phyloP scores from a whole-genome alignment of 768 basidiomycete species.

The Ramaria sp. region DNA sequence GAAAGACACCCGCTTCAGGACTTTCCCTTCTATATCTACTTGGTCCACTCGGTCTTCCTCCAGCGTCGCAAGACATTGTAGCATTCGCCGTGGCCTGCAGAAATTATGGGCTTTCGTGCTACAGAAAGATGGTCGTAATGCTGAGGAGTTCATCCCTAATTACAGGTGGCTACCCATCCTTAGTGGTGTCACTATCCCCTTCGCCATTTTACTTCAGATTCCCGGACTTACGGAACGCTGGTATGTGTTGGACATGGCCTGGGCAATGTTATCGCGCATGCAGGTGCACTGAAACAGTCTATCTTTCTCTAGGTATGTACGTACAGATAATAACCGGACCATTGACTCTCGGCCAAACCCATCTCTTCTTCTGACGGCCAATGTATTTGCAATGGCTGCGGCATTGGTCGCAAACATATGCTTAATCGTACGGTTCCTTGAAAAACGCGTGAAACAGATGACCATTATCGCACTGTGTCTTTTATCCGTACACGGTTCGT shows the following conservation, averaged over 20 bases:
- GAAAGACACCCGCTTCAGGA: not conserved
- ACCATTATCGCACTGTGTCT: slow-evolving; percentile 56
- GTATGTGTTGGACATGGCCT: slow-evolving; percentile 29
- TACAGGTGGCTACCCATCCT: slow-evolving; percentile 58
- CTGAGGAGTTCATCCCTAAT: slow-evolving; percentile 33
- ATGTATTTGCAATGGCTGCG: slow-evolving; percentile 57
- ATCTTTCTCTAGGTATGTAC: slow-evolving; percentile 26
- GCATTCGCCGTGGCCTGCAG: not conserved
- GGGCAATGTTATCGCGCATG: not conserved
- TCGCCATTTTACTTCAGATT: slow-evolving; percentile 74
- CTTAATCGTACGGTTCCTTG: slow-evolving; percentile 62
- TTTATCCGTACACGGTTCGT: slow-evolving; percentile 60
- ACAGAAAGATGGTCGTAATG: slow-evolving; percentile 12
- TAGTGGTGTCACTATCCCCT: slow-evolving; percentile 59
- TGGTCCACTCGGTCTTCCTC: not conserved
- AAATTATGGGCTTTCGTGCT: not conserved
- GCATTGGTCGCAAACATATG: slow-evolving; percentile 59
- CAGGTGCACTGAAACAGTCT: not conserved
- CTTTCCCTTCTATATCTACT: slow-evolving; percentile 1
- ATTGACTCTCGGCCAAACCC: slow-evolving; percentile 47
- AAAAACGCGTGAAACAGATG: slow-evolving; percentile 48
- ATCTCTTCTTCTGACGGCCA: slow-evolving; percentile 43
- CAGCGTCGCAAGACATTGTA: not conserved
- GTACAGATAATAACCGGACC: slow-evolving; percentile 33
- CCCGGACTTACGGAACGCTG: slow-evolving; percentile 69